A percentile compares a stretch with the other conserved stretches of the same genome.
Evolutionary conservation across 768 basidiomycete species (phyloP).

Genomic region (Panaeolus cyanescens): DNA sequence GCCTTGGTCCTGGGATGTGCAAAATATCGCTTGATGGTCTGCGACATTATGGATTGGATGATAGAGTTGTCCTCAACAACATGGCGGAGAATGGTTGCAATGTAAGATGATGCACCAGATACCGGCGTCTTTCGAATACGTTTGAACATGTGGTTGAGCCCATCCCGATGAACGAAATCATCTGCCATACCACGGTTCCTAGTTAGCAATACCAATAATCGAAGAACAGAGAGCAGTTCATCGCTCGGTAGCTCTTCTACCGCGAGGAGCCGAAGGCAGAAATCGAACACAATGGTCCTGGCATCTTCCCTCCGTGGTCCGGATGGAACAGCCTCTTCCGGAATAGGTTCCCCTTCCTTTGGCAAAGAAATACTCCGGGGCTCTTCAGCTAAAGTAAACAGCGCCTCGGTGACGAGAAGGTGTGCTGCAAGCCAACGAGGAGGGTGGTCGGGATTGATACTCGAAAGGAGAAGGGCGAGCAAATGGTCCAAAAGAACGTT

Average conservation of each 20-base stretch:
- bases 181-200: constrained; percentile 65
- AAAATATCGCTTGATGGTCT: constrained; percentile 83
- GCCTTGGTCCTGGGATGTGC: constrained; percentile 65
- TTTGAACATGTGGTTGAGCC: constrained; percentile 63
- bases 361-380: constrained; percentile 67
- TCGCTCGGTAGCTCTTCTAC: constrained; percentile 70
- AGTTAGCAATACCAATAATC: constrained; percentile 84
- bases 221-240: constrained; percentile 78
- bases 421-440: constrained; percentile 90
- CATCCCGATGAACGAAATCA: constrained; percentile 69
- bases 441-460: constrained; percentile 54
- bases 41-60: constrained; percentile 74
- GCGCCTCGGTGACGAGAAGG: constrained; percentile 82
- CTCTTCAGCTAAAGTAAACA: constrained; percentile 77
- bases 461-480: constrained; percentile 65
- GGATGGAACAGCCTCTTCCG: constrained; percentile 47
- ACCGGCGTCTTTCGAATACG: constrained; percentile 64
- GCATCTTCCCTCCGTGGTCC: constrained; percentile 68
- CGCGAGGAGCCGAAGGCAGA: constrained; percentile 71
- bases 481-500: constrained; percentile 67
- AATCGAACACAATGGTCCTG: constrained; percentile 70
- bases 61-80: constrained; percentile 75
- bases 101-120: constrained; percentile 75
- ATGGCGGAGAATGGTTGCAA: constrained; percentile 90
- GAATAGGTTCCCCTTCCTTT: constrained; percentile 68